phyloP scores from a whole-genome alignment of 2,329 filamentous ascomycete genomes.

The Arthrobotrys pseudoclavata region DNA sequence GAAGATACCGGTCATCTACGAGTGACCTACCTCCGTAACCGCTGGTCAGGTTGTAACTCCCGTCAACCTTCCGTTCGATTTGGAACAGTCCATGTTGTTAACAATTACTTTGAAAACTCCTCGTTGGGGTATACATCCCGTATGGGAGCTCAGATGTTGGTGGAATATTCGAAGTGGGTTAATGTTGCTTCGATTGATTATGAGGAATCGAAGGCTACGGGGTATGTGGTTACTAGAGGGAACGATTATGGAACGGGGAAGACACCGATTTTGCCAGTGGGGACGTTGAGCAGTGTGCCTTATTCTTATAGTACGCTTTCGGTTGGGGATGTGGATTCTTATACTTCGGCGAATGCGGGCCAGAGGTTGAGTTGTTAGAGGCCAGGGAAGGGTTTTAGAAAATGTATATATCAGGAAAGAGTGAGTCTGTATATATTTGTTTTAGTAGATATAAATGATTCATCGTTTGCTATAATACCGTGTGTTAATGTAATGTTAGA shows the following conservation, averaged over 20 bases:
- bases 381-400: background rate
- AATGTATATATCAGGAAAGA: constrained; percentile 2
- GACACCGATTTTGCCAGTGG: constrained; percentile 69
- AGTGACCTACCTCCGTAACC: constrained; percentile 77
- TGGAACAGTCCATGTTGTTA: constrained; percentile 75
- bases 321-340: constrained; percentile 34
- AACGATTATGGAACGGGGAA: constrained; percentile 69
- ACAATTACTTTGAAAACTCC: constrained; percentile 69
- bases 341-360: constrained; percentile 46
- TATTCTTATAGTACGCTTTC: constrained; percentile 68
- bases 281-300: constrained; percentile 70
- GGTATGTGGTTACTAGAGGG: constrained; percentile 68
- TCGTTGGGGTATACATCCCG: constrained; percentile 73
- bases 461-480: no score
- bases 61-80: constrained; percentile 76
- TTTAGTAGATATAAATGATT: background rate
- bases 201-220: constrained; percentile 63
- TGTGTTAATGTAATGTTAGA: no score
- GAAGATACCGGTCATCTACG: constrained; percentile 70
- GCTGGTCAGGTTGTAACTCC: constrained; percentile 74
- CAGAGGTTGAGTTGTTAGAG: constrained; percentile 54
- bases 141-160: constrained; percentile 71
- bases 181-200: constrained; percentile 49
- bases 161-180: constrained; percentile 70
- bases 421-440: constrained; percentile 14